Evolutionary conservation across 192 early-diverging fungal species (phyloP).

Genomic region (Coemansia sp.): DNA sequence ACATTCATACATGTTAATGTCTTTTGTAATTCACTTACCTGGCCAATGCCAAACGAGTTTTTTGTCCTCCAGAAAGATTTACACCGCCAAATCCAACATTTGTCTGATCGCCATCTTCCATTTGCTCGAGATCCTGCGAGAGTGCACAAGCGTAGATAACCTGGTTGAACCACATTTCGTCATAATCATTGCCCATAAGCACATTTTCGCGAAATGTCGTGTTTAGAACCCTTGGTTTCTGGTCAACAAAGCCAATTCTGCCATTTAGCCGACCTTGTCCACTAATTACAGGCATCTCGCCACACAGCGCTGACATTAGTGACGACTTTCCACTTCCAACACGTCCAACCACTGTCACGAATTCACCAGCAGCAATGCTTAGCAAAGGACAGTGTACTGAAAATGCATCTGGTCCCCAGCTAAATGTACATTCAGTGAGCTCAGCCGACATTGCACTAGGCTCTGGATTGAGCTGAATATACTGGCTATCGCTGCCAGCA

Average conservation of each 20-base stretch:
- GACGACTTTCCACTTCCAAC: slow-evolving; percentile 74
- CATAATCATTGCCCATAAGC: slow-evolving; percentile 37
- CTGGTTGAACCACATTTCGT: slow-evolving; percentile 20
- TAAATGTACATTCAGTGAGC: slow-evolving; percentile 26
- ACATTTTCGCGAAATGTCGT: slow-evolving; percentile 54
- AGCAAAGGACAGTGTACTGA: slow-evolving; percentile 62
- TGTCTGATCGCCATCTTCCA: slow-evolving; percentile 38
- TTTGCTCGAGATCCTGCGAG: slow-evolving; percentile 17
- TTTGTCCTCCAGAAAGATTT: slow-evolving; percentile 65
- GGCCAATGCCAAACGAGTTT: slow-evolving; percentile 63
- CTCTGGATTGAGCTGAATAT: not conserved
- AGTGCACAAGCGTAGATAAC: slow-evolving; percentile 39
- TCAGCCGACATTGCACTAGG: slow-evolving; percentile 1
- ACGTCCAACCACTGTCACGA: slow-evolving; percentile 79
- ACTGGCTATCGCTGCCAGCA: not conserved
- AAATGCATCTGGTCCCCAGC: slow-evolving; percentile 33
- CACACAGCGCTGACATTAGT: slow-evolving; percentile 65
- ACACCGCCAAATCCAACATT: slow-evolving; percentile 60
- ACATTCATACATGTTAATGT: not conserved
- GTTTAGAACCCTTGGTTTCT: slow-evolving; percentile 45
- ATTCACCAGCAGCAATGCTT: slow-evolving; percentile 62
- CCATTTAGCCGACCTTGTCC: slow-evolving; percentile 72
- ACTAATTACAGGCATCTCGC: slow-evolving; percentile 76
- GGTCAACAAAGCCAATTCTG: slow-evolving; percentile 44
- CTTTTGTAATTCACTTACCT: slow-evolving; percentile 13